Evolutionary conservation across 2,329 filamentous ascomycete genomes (phyloP).

Genomic region (Geosmithia morbida): DNA sequence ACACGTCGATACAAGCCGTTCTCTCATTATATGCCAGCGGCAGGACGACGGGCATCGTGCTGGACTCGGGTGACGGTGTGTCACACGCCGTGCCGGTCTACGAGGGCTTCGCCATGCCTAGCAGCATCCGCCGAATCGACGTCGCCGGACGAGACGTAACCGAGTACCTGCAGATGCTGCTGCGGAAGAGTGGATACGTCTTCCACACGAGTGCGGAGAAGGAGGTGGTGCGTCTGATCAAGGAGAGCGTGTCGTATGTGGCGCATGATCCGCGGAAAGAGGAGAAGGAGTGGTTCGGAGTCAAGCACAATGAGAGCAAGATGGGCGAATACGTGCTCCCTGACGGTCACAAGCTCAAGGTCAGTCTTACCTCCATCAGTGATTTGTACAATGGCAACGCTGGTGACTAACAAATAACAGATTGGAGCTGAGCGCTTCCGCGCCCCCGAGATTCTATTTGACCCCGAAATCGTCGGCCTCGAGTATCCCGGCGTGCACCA

Average conservation of each 20-base stretch:
- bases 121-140: slow-evolving; percentile 88
- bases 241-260: slow-evolving; percentile 88
- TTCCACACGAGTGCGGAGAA: slow-evolving; percentile 98
- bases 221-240: slow-evolving; percentile 94
- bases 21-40: slow-evolving; percentile 92
- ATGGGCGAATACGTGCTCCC: slow-evolving; percentile 78
- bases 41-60: slow-evolving; percentile 86
- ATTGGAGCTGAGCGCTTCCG: slow-evolving; percentile 89
- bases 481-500: slow-evolving; percentile 97
- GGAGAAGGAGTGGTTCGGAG: slow-evolving; percentile 86
- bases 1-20: slow-evolving; percentile 94
- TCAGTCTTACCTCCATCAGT: slow-evolving; percentile 13
- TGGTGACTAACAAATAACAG: slow-evolving; percentile 24
- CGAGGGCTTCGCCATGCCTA: slow-evolving; percentile 93
- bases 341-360: slow-evolving; percentile 88
- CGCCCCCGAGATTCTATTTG: slow-evolving; percentile 93
- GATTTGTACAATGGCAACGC: not conserved
- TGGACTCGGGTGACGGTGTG: slow-evolving; percentile 91
- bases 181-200: slow-evolving; percentile 84
- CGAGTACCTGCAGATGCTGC: slow-evolving; percentile 79
- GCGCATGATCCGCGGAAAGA: slow-evolving; percentile 83
- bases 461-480: slow-evolving; percentile 89
- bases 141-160: slow-evolving; percentile 94
- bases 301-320: slow-evolving; percentile 65
- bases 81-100: slow-evolving; percentile 96